Conservation (phyloP, 768 basidiomycete species). For the Tremella fuciformis region DNA sequence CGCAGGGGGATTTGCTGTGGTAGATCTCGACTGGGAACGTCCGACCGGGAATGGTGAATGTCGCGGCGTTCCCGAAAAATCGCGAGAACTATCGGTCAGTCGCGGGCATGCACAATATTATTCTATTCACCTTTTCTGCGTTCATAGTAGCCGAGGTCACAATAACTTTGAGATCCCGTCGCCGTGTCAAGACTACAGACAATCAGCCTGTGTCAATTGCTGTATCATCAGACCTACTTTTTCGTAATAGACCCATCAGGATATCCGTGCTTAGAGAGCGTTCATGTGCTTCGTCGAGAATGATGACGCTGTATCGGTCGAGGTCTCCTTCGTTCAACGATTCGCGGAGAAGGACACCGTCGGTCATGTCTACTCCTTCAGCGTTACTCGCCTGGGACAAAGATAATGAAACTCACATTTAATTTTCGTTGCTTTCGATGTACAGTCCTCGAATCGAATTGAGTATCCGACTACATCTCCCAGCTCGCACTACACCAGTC, state of each 20-base stretch:
- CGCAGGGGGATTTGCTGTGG: constrained; percentile 95
- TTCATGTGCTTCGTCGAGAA: constrained; percentile 98
- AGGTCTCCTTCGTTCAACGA: constrained; percentile 98
- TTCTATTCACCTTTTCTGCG: constrained; percentile 75
- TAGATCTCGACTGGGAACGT: constrained; percentile 97
- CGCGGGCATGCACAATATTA: constrained; percentile 8
- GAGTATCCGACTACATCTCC: constrained; percentile 91
- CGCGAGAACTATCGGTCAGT: constrained; percentile 67
- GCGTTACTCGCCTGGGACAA: constrained; percentile 4
- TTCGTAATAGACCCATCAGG: constrained; percentile 89
- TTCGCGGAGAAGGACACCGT: constrained; percentile 95
- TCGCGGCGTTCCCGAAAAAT: constrained; percentile 93
- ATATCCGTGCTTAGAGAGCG: constrained; percentile 96
- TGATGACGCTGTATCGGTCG: constrained; percentile 93
- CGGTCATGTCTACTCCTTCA: constrained; percentile 84
- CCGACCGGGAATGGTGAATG: constrained; percentile 87
- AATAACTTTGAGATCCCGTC: constrained; percentile 90
- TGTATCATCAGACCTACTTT: constrained; percentile 61
- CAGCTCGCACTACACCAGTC: constrained; percentile 66
- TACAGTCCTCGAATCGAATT: constrained; percentile 98
- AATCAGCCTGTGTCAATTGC: constrained; percentile 3
- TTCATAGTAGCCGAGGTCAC: constrained; percentile 99
- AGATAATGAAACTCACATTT: constrained; percentile 66
- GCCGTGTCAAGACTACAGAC: constrained; percentile 69
- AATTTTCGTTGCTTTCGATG: constrained; percentile 87